Evolutionary conservation across 225 moss, liverwort and hornwort species (phyloP), one percentile per base, ranked within the genome.

Genomic region (Sphagnum tenellum): DNA sequence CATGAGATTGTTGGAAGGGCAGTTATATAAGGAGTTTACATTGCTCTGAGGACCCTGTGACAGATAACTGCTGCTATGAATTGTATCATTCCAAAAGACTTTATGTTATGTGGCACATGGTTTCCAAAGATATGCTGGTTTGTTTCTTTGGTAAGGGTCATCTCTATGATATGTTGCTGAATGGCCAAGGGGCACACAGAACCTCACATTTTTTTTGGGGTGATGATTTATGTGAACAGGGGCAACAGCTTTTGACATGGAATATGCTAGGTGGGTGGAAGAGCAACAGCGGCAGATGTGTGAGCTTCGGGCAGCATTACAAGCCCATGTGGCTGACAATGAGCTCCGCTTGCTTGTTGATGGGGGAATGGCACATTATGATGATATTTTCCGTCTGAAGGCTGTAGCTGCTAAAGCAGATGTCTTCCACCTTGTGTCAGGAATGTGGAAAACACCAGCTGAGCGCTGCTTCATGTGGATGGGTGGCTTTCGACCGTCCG

Each of bases 401-500:
- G 83, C 87, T 65, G 77, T 84, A 67, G 98, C 98, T 75, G 98
- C 98, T 49, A 98, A 98, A 77, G 98, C 93, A 49, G 98, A 98
- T 69, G 98, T 98, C 55, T 98, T 98, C 63, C 98, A 98, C 70
- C 90, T 98, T 47, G 89, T 98, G 51, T 98, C 98, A 47, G 98
- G 98, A 75, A 93, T 98, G 98, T 98, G 98, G 98, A 98, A 98
- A 75, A 98, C 98, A 52, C 98, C 98, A 51, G 98, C 93, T 44
- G 98, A 98, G 63, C 85, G 98, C 55, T 98, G 93, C 70, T 98
- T 98, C 70, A 87, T 98, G 93, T 98, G 98, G 98, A 98, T 98
- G 93, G 98, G 98, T 73, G 98, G 98, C 50, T 98, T 98, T 68
- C 86, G 93, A 62, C 98, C 98, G 48, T 98, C 98, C 44, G 98